phyloP scores from a whole-genome alignment of 108 stramenopile genomes.

The Nitzschia sp. region DNA sequence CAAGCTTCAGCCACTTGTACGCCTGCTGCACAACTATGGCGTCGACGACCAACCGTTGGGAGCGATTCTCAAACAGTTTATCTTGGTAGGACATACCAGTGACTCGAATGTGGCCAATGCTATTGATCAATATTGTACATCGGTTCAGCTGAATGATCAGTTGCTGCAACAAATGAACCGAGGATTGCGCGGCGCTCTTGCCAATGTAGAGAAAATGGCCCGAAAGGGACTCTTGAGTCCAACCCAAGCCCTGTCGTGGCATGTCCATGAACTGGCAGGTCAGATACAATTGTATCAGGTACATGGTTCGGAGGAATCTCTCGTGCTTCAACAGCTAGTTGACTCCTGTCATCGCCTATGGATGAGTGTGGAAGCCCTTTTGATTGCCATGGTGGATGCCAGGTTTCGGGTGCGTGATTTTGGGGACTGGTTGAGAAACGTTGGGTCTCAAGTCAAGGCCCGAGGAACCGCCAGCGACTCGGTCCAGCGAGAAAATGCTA shows the following conservation, averaged over 20 bases:
- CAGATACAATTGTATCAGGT: slow-evolving; percentile 38
- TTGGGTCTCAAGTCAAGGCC: slow-evolving; percentile 74
- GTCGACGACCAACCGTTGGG: slow-evolving; percentile 34
- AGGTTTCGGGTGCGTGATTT: slow-evolving; percentile 67
- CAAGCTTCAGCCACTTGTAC: slow-evolving; percentile 53
- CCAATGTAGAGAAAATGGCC: slow-evolving; percentile 60
- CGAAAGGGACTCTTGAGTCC: slow-evolving; percentile 59
- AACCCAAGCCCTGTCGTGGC: slow-evolving; percentile 53
- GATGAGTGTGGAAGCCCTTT: slow-evolving; percentile 43
- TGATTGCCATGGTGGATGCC: slow-evolving; percentile 55
- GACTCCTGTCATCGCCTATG: slow-evolving; percentile 34
- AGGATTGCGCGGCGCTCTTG: slow-evolving; percentile 52
- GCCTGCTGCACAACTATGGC: slow-evolving; percentile 62
- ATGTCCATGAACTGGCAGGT: slow-evolving; percentile 63
- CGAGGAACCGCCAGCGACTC: slow-evolving; percentile 71
- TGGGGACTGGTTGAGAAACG: slow-evolving; percentile 65
- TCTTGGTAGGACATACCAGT: slow-evolving; percentile 64
- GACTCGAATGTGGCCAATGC: slow-evolving; percentile 61
- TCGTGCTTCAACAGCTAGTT: slow-evolving; percentile 34
- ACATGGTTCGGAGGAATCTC: background rate
- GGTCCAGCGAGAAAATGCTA: slow-evolving; percentile 70
- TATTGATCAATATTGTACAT: slow-evolving; percentile 83
- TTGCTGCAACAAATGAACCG: slow-evolving; percentile 59
- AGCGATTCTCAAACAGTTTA: slow-evolving; percentile 56
- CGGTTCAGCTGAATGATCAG: slow-evolving; percentile 79